Evolutionary conservation across 148 eudicot species (phyloP), one percentile per base, ranked within the genome.

Genomic region (Fagopyrum tataricum): DNA sequence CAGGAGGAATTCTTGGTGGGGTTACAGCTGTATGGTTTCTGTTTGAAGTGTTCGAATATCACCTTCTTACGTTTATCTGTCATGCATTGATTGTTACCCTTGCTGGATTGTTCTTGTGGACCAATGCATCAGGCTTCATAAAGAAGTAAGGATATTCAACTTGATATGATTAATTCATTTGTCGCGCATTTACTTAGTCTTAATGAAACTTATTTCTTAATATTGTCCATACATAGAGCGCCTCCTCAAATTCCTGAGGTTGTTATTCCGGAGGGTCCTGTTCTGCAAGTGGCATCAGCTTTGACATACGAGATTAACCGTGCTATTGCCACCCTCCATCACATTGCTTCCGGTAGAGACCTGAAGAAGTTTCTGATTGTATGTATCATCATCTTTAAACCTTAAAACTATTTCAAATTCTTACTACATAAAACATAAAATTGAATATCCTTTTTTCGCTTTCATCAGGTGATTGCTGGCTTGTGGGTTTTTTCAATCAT

Each of bases 181-280:
- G 52, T 0, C 13, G 7, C 9, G 49, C 48, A 43, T 3, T 18
- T 70, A 23, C 52, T 23, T 37, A 5, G 44, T n/a, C 13, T 12
- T 10, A 37, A 31, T 64, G 67, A 4, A 4, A 14, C 2, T 61
- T 12, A 0, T 0, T 15, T 7, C 6, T 78, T 66, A 52, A 26
- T 55, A 31, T 31, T 31, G 52, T 72, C 58, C 48, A 41, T 61
- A 18, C 37, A 31, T 71, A 93, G 97, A 84, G 74, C 96, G 71
- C 90, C 84, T 53, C 98, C 98, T 7, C 80, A 75, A 67, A 88
- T 94, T 51, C 98, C 98, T 40, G 89, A 89, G 70, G 93, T 91
- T 12, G 66, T 55, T 40, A 85, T 95, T 41, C 97, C 97, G 0
- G 96, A 95, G 76, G 79, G 83, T 46, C 93, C 96, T 23, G 74